Conservation (phyloP, 805 yeast species). For the Starmerella floris region DNA sequence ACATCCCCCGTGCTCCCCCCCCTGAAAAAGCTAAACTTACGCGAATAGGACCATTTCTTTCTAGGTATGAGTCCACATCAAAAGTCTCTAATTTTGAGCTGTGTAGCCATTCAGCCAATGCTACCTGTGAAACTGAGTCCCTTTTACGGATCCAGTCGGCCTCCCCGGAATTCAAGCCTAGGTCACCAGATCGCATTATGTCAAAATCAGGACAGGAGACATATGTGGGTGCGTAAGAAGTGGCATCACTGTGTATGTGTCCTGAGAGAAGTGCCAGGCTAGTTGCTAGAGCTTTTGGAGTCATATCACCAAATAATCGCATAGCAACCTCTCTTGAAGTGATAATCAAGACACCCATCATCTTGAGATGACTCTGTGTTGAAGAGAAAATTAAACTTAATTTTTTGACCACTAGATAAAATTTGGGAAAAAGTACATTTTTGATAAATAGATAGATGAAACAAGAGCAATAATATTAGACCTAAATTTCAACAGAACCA, state of each 20-base stretch:
- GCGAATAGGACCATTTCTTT: constrained; percentile 25
- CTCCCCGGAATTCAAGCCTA: constrained; percentile 16
- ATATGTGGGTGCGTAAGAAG: constrained; percentile 5
- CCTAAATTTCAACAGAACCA: constrained; percentile 2
- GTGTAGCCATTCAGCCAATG: constrained; percentile 34
- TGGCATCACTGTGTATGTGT: too few relatives aligned
- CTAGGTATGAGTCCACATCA: constrained; percentile 29
- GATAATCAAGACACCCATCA: too few relatives aligned
- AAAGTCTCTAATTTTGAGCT: constrained; percentile 37
- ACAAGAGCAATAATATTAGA: too few relatives aligned
- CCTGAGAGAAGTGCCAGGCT: too few relatives aligned
- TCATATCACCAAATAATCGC: too few relatives aligned
- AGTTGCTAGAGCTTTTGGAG: too few relatives aligned
- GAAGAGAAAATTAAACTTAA: background rate
- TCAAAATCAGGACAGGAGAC: constrained; percentile 1
- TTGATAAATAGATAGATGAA: too few relatives aligned
- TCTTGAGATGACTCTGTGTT: too few relatives aligned
- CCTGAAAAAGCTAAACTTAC: constrained; percentile 58
- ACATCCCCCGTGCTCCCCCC: constrained; percentile 86
- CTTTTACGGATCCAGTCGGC: constrained; percentile 24
- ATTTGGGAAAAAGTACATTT: background rate
- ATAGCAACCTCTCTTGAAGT: too few relatives aligned
- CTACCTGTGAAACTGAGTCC: constrained; percentile 24
- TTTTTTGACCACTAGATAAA: too few relatives aligned
- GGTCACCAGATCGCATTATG: constrained; percentile 2